Evolutionary conservation across 495 filamentous ascomycete species (phyloP), one percentile per base, ranked within the genome.

Genomic region (Penicillium antarcticum): DNA sequence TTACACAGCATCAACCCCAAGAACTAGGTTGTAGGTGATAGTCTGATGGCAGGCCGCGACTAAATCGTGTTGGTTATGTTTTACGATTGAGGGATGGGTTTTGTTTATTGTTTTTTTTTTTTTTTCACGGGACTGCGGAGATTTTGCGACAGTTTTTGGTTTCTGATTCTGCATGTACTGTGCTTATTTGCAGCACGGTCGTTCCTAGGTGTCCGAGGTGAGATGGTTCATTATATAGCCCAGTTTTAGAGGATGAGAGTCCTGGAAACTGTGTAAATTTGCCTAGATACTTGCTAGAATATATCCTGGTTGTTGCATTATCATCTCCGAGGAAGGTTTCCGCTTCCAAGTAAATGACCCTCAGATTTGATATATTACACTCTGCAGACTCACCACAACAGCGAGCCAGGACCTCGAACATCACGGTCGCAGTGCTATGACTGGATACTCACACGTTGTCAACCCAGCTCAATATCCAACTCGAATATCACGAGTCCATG

Each of bases 1-100:
- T 55, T 50, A 55, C 52, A 55, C 52, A 11, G 26, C 40, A 23
- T 37, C n/a, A 39, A 35, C 38, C 39, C 52, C 44, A 48, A 42
- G 39, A 39, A 32, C 21, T 35, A 39, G 37, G 45, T 26, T 31
- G 42, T 23, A 52, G 21, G 50, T 33, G 36, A 40, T 13, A 21
- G 31, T 53, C 38, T 43, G 39, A 44, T 39, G 17, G 12, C 26
- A 21, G 52, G 24, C 39, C 37, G 19, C 17, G 21, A 53, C 29
- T 12, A 35, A 34, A 53, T 36, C 44, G 32, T 36, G 32, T 36
- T 35, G 18, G 29, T 36, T 45, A 35, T n/a, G 4, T 19, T 19
- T 11, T 5, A 35, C 17, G 5, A 5, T 19, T 34, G 12, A 16
- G 42, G 10, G 3, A 14, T 16, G 12, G 2, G 18, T 23, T 34